These are phyloP conservation scores for Talaromyces borbonicus DNA, from an alignment of 495 filamentous ascomycete genomes.

Conservation along the genomic window DNA sequence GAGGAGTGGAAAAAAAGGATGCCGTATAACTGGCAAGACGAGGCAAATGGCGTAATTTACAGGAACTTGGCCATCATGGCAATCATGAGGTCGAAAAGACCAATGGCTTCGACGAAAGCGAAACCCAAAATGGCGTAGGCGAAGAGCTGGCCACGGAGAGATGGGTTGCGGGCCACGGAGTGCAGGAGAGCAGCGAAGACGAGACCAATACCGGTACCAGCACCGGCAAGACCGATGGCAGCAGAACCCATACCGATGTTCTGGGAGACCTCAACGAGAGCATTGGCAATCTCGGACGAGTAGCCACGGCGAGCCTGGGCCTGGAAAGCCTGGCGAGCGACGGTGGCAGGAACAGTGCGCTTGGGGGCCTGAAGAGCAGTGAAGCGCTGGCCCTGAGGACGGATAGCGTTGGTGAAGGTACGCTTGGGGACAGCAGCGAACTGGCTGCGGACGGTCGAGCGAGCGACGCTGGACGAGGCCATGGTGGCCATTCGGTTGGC, in stretches of 20 bases:
- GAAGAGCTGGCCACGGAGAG: slow-evolving; percentile 85
- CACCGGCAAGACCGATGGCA: slow-evolving; percentile 82
- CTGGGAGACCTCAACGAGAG: slow-evolving; percentile 81
- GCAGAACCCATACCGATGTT: slow-evolving; percentile 79
- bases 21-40: not conserved
- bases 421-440: slow-evolving; percentile 56
- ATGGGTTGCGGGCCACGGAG: slow-evolving; percentile 80
- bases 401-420: slow-evolving; percentile 46
- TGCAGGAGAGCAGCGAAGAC: slow-evolving; percentile 81
- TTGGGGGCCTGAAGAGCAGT: slow-evolving; percentile 45
- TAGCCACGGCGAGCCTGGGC: slow-evolving; percentile 54
- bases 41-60: slow-evolving; percentile 19
- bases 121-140: slow-evolving; percentile 89
- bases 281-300: slow-evolving; percentile 72
- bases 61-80: slow-evolving; percentile 73
- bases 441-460: slow-evolving; percentile 54
- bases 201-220: slow-evolving; percentile 86
- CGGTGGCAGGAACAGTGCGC: slow-evolving; percentile 53
- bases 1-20: slow-evolving; percentile 2
- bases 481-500: slow-evolving; percentile 30
- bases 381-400: slow-evolving; percentile 19
- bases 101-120: slow-evolving; percentile 88
- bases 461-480: slow-evolving; percentile 55
- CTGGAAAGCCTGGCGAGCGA: slow-evolving; percentile 55
- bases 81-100: slow-evolving; percentile 90